These are phyloP conservation scores for Penicillium capsulatum DNA, from an alignment of 2,329 filamentous ascomycete genomes.

Conservation along the genomic window DNA sequence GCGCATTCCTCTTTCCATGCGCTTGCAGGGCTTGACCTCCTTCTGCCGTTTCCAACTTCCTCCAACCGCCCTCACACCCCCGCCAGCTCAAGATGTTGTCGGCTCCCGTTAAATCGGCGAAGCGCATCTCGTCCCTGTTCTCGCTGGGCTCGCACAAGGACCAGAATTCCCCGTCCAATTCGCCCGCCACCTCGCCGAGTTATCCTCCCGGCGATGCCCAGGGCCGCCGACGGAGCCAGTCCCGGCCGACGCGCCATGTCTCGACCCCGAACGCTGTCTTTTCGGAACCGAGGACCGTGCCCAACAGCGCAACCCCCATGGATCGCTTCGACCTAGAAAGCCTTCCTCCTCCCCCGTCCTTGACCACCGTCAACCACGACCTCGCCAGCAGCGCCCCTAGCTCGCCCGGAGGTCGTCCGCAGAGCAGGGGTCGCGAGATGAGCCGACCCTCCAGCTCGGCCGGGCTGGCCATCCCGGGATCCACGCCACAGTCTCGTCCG, in stretches of 20 bases:
- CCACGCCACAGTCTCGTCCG: conserved; percentile 33
- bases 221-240: conserved; percentile 27
- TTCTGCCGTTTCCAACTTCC: no score
- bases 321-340: conserved; percentile 30
- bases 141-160: conserved; percentile 40
- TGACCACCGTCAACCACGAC: conserved; percentile 37
- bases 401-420: conserved; percentile 32
- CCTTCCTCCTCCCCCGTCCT: conserved; percentile 39
- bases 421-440: conserved; percentile 37
- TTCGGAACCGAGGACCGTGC: conserved; percentile 26
- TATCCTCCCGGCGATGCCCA: conserved; percentile 18
- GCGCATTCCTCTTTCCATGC: conserved; percentile 16
- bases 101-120: conserved; percentile 42
- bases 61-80: conserved; percentile 5
- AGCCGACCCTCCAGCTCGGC: conserved; percentile 33
- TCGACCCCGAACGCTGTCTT: conserved; percentile 31
- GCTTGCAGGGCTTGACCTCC: conserved; percentile 11
- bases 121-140: conserved; percentile 46
- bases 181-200: conserved; percentile 22
- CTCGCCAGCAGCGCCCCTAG: conserved; percentile 32
- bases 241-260: conserved; percentile 33
- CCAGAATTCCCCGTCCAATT: conserved; percentile 24
- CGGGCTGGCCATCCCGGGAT: conserved; percentile 33
- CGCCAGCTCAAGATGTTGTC: conserved; percentile 34
- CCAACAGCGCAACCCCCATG: conserved; percentile 19